Conservation (phyloP, 306 rosid genomes). For the Cyamopsis tetragonoloba region DNA sequence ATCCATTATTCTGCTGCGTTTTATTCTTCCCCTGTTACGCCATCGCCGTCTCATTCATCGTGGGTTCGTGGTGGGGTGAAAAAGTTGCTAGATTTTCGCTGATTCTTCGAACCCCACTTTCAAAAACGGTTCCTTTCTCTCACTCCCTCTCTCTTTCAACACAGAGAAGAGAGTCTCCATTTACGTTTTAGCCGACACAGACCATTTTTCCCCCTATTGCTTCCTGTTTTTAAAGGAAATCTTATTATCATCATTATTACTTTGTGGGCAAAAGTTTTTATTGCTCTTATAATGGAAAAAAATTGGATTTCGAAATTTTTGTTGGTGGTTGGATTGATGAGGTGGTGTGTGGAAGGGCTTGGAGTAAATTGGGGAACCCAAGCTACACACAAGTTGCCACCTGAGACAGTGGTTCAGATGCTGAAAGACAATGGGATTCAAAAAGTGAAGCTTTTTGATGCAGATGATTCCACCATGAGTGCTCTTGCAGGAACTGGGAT, state of each 20-base stretch:
- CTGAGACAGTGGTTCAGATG: conserved; percentile 75
- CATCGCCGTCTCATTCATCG: conserved; percentile 20
- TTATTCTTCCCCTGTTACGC: not conserved
- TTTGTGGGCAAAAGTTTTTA: not conserved
- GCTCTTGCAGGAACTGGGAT: conserved; percentile 73
- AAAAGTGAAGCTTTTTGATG: conserved; percentile 90
- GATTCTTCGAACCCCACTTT: conserved; percentile 35
- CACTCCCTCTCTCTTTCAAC: not conserved
- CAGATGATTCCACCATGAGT: conserved; percentile 67
- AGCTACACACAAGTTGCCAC: conserved; percentile 71
- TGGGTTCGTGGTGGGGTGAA: conserved; percentile 30
- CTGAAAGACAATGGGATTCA: conserved; percentile 79
- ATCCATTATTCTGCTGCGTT: not conserved
- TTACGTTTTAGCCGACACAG: not conserved
- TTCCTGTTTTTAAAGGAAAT: not conserved
- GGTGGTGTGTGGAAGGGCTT: conserved; percentile 55
- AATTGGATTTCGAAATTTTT: conserved; percentile 28
- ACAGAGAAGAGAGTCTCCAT: not conserved
- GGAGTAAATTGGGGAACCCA: conserved; percentile 98
- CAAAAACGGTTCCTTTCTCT: conserved; percentile 35
- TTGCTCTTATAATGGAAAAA: conserved; percentile 32
- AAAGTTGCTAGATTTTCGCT: conserved; percentile 36
- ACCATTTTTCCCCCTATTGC: not conserved
- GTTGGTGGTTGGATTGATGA: conserved; percentile 38
- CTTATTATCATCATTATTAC: not conserved